A percentile compares a stretch with the other conserved stretches of the same genome.
These are phyloP conservation scores for Hygrocybe punicea DNA, from an alignment of 768 basidiomycete genomes.

Conservation along the genomic window DNA sequence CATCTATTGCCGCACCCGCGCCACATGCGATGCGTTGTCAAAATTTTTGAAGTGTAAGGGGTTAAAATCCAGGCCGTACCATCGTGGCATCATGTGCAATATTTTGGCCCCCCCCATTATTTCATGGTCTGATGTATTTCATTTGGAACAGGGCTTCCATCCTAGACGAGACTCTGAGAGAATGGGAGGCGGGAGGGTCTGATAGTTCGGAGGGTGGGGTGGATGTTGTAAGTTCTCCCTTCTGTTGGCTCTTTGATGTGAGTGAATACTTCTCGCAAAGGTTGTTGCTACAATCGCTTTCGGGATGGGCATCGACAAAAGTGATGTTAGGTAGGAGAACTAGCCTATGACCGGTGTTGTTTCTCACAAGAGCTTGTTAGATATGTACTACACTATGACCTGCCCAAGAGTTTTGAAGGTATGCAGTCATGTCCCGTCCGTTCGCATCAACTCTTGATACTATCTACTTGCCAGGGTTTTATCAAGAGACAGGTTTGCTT, in stretches of 20 bases:
- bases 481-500: conserved; percentile 75
- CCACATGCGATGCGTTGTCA: conserved; percentile 65
- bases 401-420: conserved; percentile 85
- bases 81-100: conserved; percentile 61
- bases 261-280: conserved; percentile 22
- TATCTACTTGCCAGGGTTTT: conserved; percentile 53
- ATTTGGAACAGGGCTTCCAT: conserved; percentile 37
- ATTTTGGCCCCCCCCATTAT: not conserved
- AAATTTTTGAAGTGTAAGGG: conserved; percentile 63
- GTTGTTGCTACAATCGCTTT: conserved; percentile 82
- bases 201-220: conserved; percentile 46
- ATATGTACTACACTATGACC: conserved; percentile 78
- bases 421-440: conserved; percentile 9
- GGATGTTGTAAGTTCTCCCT: conserved; percentile 52
- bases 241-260: too few relatives aligned
- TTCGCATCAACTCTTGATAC: not conserved
- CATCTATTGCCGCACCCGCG: conserved; percentile 70
- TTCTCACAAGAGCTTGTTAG: conserved; percentile 25
- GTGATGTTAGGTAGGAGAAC: conserved; percentile 56
- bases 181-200: conserved; percentile 50
- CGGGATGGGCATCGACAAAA: conserved; percentile 84
- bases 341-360: not conserved
- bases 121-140: not conserved
- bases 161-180: conserved; percentile 59
- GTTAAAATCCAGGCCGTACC: conserved; percentile 67